A percentile compares a stretch with the other conserved stretches of the same genome.
Conservation (phyloP, 257 asterid species). For the Paulownia fortunei region DNA sequence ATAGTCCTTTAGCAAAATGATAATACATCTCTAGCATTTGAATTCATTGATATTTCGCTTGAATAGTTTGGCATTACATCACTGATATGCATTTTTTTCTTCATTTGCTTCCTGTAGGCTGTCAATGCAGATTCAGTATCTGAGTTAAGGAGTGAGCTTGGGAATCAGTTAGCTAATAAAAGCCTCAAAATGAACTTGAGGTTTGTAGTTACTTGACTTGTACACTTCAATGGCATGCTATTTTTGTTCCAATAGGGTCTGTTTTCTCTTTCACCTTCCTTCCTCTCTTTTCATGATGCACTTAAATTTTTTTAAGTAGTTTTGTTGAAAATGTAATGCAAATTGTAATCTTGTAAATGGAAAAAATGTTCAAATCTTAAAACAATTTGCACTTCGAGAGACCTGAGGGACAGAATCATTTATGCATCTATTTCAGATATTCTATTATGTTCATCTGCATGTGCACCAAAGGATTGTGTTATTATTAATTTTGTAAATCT, state of each 20-base stretch:
- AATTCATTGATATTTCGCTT: background rate
- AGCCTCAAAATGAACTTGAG: slow-evolving; percentile 75
- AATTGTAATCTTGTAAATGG: background rate
- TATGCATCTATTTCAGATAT: background rate
- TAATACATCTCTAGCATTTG: slow-evolving; percentile 15
- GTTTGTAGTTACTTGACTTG: slow-evolving; percentile 47
- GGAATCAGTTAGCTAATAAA: slow-evolving; percentile 82
- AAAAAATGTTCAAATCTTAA: background rate
- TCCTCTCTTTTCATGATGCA: background rate
- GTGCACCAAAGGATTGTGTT: background rate
- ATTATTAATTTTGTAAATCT: background rate
- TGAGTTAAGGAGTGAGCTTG: slow-evolving; percentile 91
- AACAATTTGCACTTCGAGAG: background rate
- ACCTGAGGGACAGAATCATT: background rate
- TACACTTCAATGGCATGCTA: background rate
- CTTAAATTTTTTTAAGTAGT: background rate
- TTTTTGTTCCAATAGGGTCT: background rate
- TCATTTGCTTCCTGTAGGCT: slow-evolving; percentile 53
- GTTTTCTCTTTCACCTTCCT: background rate
- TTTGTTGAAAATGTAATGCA: background rate
- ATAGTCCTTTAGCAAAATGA: background rate
- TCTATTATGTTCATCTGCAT: background rate
- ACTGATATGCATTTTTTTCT: background rate
- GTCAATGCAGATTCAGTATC: slow-evolving; percentile 70
- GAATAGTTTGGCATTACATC: slow-evolving; percentile 12